Evolutionary conservation across 129 eudicot genomes (phyloP), one percentile per base, ranked within the genome.

Genomic region (Flaveria robusta): DNA sequence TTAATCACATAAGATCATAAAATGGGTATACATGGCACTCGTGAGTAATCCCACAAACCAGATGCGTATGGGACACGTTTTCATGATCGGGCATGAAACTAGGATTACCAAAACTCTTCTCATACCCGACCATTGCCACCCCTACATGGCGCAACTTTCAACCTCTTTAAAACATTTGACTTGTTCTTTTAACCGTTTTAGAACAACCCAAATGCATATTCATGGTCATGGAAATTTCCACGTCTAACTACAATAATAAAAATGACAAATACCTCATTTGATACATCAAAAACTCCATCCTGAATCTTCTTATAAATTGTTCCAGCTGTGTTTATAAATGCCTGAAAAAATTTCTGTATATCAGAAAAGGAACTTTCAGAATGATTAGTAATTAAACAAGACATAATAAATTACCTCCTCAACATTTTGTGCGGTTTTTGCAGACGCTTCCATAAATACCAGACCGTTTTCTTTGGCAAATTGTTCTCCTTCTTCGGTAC

Each of bases 401-500:
- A 71, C 4, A 20, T 74, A 26, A 55, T 55, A n/a, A 51, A 24
- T 58, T 42, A 88, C 96, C 96, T 93, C 97, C 71, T 93, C 98
- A 47, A 93, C 98, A 85, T 87, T 93, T 71, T 90, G 95, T 43
- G 95, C 95, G 47, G 96, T 93, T 85, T 86, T 93, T 72, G 98
- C 97, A 51, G 98, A 93, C 24, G 91, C 90, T 82, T 93, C 97
- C 92, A 93, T 88, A 70, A 93, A 93, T 45, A 90, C 81, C 70
- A 93, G 77, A 52, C 98, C 98, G 60, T 93, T 80, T 79, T 93
- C 98, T 85, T 81, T 93, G 2, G 98, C 98, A 81, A 93, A 93
- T 37, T 93, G 97, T 78, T 93, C 95, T 1, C 98, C 98, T 85
- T 93, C 98, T 83, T 93, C 98, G 0, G 88, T 88, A 84, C 98